Evolutionary conservation across 1,284 basidiomycete genomes (phyloP), one percentile per base, ranked within the genome.

Genomic region (Stygiomarasmius scandens): DNA sequence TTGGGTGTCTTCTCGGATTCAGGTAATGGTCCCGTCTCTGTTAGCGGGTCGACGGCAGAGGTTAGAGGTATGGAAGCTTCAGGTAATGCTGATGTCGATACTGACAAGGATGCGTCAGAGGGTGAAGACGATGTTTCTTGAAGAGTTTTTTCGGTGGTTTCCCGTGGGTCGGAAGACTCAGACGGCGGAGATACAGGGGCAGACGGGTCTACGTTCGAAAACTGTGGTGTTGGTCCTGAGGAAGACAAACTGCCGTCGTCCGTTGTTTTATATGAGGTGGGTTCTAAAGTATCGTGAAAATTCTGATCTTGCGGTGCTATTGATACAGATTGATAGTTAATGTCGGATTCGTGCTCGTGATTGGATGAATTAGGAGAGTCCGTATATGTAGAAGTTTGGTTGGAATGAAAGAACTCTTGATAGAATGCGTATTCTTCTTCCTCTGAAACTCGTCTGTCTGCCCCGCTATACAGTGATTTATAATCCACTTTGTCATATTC

Each of bases 271-370:
- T 32, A 32, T 32, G 29, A 32, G 12, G 5, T 32, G 12, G 29
- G 29, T 32, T 32, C 12, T 32, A 32, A 32, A 12, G 5, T 32
- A 32, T 32, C 29, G 29, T 32, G 5, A 32, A 29, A 47, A 54
- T 41, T 46, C 4, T 46, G 45, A 55, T 54, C 27, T 34, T 49
- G 57, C 16, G 32, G 48, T 48, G 45, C 32, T 49, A 19, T 50
- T 52, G 51, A 44, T 47, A 44, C 47, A 54, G 36, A 23, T 54
- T 50, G 29, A 24, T 8, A 29, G 10, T 36, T 19, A 12, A 32
- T 12, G 49, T 23, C 12, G 14, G 24, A 12, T 6, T 22, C 29
- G 12, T 6, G n/a, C 14, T 41, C 41, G n/a, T 36, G n/a, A 34
- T 10, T 38, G 16, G 27, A 41, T 36, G 23, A 27, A 29, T 50